phyloP scores from a whole-genome alignment of 768 basidiomycete species.

The Cystobasidium tubakii region DNA sequence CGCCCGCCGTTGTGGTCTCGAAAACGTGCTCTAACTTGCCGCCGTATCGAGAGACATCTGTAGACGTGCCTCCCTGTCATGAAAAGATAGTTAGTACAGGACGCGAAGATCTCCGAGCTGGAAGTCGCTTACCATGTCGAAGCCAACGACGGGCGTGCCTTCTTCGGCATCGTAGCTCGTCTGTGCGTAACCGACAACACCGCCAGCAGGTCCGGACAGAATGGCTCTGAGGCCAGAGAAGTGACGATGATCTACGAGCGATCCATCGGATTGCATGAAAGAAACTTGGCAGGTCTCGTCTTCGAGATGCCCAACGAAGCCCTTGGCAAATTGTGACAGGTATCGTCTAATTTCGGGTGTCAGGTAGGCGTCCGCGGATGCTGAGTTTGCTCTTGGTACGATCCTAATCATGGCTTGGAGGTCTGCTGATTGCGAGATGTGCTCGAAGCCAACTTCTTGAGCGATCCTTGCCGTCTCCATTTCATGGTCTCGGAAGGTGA shows the following conservation, averaged over 20 bases:
- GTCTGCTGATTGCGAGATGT: conserved; percentile 79
- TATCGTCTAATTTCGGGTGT: conserved; percentile 80
- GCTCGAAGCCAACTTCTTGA: conserved; percentile 72
- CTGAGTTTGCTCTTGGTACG: conserved; percentile 84
- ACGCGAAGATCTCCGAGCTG: background rate
- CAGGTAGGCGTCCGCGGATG: conserved; percentile 90
- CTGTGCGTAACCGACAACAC: conserved; percentile 88
- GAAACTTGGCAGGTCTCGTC: conserved; percentile 59
- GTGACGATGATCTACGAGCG: conserved; percentile 67
- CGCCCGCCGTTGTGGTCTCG: conserved; percentile 90
- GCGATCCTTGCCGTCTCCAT: conserved; percentile 65
- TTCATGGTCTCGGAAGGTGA: conserved; percentile 67
- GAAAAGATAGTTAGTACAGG: conserved; percentile 53
- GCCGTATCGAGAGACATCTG: conserved; percentile 87
- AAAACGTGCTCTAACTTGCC: conserved; percentile 91
- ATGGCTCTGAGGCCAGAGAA: conserved; percentile 93
- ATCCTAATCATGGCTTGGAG: conserved; percentile 90
- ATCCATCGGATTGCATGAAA: conserved; percentile 94
- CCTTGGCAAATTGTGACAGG: conserved; percentile 81
- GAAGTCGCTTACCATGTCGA: conserved; percentile 44
- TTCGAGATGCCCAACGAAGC: conserved; percentile 68
- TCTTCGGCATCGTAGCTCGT: conserved; percentile 70
- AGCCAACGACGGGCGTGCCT: conserved; percentile 77
- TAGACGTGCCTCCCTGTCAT: conserved; percentile 73
- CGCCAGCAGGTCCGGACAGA: conserved; percentile 75